phyloP scores from a whole-genome alignment of 345 rosid genomes.

The Psidium guajava region DNA sequence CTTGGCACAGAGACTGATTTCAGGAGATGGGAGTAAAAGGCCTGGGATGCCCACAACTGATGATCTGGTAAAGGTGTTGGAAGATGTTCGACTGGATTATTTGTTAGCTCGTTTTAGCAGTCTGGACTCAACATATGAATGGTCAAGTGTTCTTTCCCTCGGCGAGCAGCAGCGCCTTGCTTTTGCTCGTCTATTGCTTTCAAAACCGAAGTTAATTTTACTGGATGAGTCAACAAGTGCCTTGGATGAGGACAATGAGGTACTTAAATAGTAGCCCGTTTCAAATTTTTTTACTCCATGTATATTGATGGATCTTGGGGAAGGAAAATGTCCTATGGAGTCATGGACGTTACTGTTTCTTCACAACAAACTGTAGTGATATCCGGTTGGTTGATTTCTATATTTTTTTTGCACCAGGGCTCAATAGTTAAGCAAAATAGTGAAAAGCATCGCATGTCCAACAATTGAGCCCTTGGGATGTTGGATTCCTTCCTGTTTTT shows the following conservation, averaged over 20 bases:
- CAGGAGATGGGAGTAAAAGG: constrained; percentile 14
- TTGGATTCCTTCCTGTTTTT: not conserved
- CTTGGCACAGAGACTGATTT: constrained; percentile 15
- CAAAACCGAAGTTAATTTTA: constrained; percentile 60
- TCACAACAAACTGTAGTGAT: not conserved
- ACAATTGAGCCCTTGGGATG: not conserved
- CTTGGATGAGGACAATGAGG: constrained; percentile 90
- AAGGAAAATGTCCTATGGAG: not conserved
- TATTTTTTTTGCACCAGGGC: not conserved
- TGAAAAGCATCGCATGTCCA: not conserved
- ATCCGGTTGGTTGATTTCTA: not conserved
- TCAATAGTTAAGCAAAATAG: not conserved
- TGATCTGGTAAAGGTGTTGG: constrained; percentile 48
- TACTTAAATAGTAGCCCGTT: constrained; percentile 1
- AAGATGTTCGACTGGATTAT: constrained; percentile 64
- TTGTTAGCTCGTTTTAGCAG: constrained; percentile 57
- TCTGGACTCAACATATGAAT: constrained; percentile 2
- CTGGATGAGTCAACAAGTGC: constrained; percentile 94
- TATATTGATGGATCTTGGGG: not conserved
- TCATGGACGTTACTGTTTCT: not conserved
- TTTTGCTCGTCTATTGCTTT: too few species aligned
- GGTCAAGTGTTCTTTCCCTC: too few species aligned
- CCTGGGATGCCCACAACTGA: constrained; percentile 47
- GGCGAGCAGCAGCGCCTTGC: too few species aligned
- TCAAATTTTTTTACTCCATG: not conserved